A percentile compares a stretch with the other conserved stretches of the same genome.
phyloP scores from a whole-genome alignment of 2,329 filamentous ascomycete genomes.

The Coleophoma eucalyptorum region DNA sequence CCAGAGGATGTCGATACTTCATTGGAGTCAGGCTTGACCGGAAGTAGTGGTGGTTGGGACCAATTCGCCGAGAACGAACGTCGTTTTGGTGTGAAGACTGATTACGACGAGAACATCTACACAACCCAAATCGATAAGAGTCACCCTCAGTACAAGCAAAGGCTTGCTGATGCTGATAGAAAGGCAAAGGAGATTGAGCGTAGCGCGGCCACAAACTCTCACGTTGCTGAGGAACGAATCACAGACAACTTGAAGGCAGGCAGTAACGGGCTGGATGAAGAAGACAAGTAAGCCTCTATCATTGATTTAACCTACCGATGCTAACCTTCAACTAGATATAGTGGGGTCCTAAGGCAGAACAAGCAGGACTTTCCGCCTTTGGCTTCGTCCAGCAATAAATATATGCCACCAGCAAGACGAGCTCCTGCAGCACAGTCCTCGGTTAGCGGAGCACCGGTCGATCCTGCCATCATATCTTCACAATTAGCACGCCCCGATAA shows the following conservation, averaged over 20 bases:
- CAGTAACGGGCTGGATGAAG: slow-evolving; percentile 73
- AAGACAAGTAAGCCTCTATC: slow-evolving; percentile 71
- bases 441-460: slow-evolving; percentile 72
- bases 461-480: slow-evolving; percentile 89
- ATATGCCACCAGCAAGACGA: slow-evolving; percentile 85
- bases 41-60: slow-evolving; percentile 61
- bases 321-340: slow-evolving; percentile 59
- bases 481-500: slow-evolving; percentile 56
- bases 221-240: slow-evolving; percentile 86
- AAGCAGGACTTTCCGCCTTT: slow-evolving; percentile 72
- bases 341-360: slow-evolving; percentile 77
- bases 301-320: neutral
- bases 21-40: slow-evolving; percentile 48
- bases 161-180: slow-evolving; percentile 73
- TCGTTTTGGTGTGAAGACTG: slow-evolving; percentile 81
- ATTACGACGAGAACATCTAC: slow-evolving; percentile 93
- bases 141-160: slow-evolving; percentile 77
- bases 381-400: slow-evolving; percentile 55
- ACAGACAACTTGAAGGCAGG: slow-evolving; percentile 62
- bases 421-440: slow-evolving; percentile 72
- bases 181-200: slow-evolving; percentile 89
- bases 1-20: slow-evolving; percentile 63
- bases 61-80: slow-evolving; percentile 90
- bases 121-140: slow-evolving; percentile 85
- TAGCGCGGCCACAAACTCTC: slow-evolving; percentile 68